Evolutionary conservation across 2,329 filamentous ascomycete species (phyloP), one percentile per base, ranked within the genome.

Genomic region (Ustulina deusta): DNA sequence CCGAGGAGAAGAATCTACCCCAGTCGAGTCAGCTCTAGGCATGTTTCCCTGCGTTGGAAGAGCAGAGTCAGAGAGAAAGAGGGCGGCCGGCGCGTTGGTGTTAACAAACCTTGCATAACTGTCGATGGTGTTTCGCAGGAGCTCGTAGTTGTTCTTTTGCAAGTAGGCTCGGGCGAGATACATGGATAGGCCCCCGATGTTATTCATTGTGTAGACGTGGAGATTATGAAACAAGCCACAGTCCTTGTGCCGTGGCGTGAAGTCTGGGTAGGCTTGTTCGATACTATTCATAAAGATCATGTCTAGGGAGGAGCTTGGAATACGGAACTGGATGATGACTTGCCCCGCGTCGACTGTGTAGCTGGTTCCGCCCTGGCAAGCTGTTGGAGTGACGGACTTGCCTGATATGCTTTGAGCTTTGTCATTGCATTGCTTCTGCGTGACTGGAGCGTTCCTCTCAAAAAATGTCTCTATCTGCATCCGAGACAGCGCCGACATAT

Each of bases 1-100:
- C 66, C 42, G 66, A 71, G 55, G 69, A 63, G 56, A 66, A 71
- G 60, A 71, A 71, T 52, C 69, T 69, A 49, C 40, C 29, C 29
- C 25, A 27, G 46, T 32, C 27, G 27, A 38, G 65, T 65, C 20
- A 70, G 68, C 38, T 27, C 52, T 40, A 40, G 32, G 40, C 29
- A 48, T 38, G 51, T 49, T 54, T 59, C 32, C 34, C 32, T 51
- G 32, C 42, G 15, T 58, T 48, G 27, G 13, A n/a, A 49, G 17
- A 32, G 27, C 27, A 44, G n/a, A n/a, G n/a, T n/a, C n/a, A 6
- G 27, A 9, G 27, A 48, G 42, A 44, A 44, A 29, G 25, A 32
- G n/a, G 25, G n/a, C n/a, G n/a, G n/a, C n/a, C n/a, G n/a, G n/a
- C n/a, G n/a, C n/a, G n/a, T n/a, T n/a, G n/a, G n/a, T n/a, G n/a